Percentiles rank a stretch among this genome's conserved stretches.
phyloP scores from a whole-genome alignment of 2,329 filamentous ascomycete genomes.

The Calonectria hongkongensis region DNA sequence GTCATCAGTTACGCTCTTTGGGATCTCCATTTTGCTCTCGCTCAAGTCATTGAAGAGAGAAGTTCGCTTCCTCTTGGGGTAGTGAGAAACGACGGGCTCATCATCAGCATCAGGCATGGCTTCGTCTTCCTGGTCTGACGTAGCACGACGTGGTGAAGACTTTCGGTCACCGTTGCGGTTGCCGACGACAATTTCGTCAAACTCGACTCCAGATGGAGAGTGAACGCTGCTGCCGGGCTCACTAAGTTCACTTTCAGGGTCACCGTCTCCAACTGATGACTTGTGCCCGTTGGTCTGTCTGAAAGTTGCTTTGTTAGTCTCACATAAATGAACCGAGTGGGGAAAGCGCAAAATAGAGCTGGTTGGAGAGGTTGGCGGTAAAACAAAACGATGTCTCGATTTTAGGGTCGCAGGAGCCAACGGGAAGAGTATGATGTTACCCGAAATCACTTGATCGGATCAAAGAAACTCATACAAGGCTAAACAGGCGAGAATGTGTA shows the following conservation, averaged over 20 bases:
- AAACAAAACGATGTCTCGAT: slow-evolving; percentile 22
- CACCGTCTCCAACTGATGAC: slow-evolving; percentile 61
- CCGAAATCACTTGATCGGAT: slow-evolving; percentile 31
- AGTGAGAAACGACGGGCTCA: slow-evolving; percentile 62
- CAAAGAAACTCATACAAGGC: background rate
- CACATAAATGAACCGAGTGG: slow-evolving; percentile 20
- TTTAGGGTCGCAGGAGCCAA: slow-evolving; percentile 1
- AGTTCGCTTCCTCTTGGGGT: slow-evolving; percentile 74
- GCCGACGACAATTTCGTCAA: slow-evolving; percentile 73
- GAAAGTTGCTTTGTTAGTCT: slow-evolving; percentile 50
- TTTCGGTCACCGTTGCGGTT: slow-evolving; percentile 64
- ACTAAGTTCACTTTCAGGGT: slow-evolving; percentile 67
- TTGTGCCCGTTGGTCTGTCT: slow-evolving; percentile 57
- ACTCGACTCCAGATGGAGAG: slow-evolving; percentile 61
- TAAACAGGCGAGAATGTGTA: background rate
- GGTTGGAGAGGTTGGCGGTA: slow-evolving; percentile 19
- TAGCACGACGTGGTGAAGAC: slow-evolving; percentile 58
- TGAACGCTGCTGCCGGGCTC: slow-evolving; percentile 60
- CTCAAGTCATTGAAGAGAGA: slow-evolving; percentile 70
- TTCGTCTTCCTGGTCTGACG: slow-evolving; percentile 64
- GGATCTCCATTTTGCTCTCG: slow-evolving; percentile 67
- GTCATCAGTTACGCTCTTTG: slow-evolving; percentile 58
- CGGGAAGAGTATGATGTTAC: slow-evolving; percentile 21
- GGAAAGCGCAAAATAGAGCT: slow-evolving; percentile 18
- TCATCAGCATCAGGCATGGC: slow-evolving; percentile 66